phyloP scores from a whole-genome alignment of 306 rosid genomes.

The Fragaria ananassa region DNA sequence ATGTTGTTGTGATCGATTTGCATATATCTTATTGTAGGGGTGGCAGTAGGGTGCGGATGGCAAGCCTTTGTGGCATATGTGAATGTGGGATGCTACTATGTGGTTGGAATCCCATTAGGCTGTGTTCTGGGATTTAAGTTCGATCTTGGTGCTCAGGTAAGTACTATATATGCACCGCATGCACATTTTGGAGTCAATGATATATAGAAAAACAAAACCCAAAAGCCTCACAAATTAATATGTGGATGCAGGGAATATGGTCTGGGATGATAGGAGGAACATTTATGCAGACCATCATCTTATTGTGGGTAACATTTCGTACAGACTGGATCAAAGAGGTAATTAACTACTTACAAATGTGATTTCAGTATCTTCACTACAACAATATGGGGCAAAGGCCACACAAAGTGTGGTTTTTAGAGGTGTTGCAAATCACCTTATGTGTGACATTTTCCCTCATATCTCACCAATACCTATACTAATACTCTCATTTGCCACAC shows the following conservation, averaged over 20 bases:
- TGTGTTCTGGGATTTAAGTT: slow-evolving; percentile 63
- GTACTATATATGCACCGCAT: neutral
- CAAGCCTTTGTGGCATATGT: slow-evolving; percentile 71
- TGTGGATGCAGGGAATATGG: slow-evolving; percentile 60
- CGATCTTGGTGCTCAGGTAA: slow-evolving; percentile 60
- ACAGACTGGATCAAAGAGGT: slow-evolving; percentile 75
- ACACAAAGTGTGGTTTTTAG: too few relatives aligned
- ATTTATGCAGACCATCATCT: slow-evolving; percentile 52
- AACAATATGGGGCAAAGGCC: too few relatives aligned
- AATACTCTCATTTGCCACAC: too few relatives aligned
- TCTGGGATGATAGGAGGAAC: slow-evolving; percentile 84
- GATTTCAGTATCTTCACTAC: neutral
- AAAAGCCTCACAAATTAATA: neutral
- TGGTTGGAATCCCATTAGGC: slow-evolving; percentile 60
- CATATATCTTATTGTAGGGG: slow-evolving; percentile 37
- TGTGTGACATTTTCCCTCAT: too few relatives aligned
- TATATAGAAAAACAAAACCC: too few relatives aligned
- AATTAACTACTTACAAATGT: neutral
- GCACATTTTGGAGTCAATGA: neutral
- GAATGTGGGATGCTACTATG: slow-evolving; percentile 63
- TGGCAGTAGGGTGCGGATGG: slow-evolving; percentile 89
- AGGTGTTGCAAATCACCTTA: too few relatives aligned
- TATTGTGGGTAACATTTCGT: slow-evolving; percentile 57
- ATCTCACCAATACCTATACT: too few relatives aligned
- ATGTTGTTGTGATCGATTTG: neutral